Base-by-base conservation (phyloP, 257 asterid species). In the Plantago ovata region DNA sequence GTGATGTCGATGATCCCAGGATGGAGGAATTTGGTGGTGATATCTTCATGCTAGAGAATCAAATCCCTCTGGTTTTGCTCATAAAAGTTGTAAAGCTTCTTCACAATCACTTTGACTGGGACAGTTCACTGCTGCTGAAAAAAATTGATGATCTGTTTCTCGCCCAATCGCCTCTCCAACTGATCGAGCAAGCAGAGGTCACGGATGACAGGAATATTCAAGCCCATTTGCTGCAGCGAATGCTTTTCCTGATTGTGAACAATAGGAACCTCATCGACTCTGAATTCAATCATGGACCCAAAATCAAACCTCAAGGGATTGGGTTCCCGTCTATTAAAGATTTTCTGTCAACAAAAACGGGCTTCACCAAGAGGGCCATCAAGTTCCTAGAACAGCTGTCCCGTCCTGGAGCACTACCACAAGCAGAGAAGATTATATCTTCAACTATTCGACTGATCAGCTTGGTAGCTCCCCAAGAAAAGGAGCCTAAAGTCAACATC, bases 141-240 rank as follows among this genome's bases (percentile, higher is more conserved):
- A 41, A 62, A 49, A 43, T 76, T 15, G 20, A 61, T 5, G 23
- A 15, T 1, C 63, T 80, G 7, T 74, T 83, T 14, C 45, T 43
- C 40, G 22, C 28, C 2, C 53, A 50, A n/a, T 74, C 79, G 1
- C 84, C 84, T 0, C 62, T 80, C 1, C 43, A 68, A 10, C 28
- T 74, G 40, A 60, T 44, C 6, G 69, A 55, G 10, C 28, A 16
- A 6, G 3, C 9, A n/a, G n/a, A n/a, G 20, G 16, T n/a, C n/a
- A n/a, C n/a, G n/a, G n/a, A 36, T 19, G 21, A 32, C 10, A 13
- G 9, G 4, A 47, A 4, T n/a, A n/a, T n/a, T 20, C 76, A 70
- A 7, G 38, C 44, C 4, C 83, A 77, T 61, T 62, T 80, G 73
- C 63, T 77, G 1, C 77, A 77, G 41, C 59, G 64, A 6, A 71